Evolutionary conservation across 306 rosid genomes (phyloP).

Genomic region (Prinsepia uniflora): DNA sequence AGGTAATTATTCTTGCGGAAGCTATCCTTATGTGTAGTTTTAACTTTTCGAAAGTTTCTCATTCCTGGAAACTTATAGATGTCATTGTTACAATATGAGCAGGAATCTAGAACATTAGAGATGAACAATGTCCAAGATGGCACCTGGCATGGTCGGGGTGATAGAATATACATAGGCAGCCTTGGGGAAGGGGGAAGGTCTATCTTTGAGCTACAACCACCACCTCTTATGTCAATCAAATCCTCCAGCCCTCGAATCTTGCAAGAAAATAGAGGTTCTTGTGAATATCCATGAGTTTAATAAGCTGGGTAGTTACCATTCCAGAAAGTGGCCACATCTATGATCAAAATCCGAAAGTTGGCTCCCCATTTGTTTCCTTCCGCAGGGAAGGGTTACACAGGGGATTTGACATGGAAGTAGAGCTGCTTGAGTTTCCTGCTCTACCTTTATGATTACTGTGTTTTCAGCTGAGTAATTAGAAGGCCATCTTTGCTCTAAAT

Average conservation of each 20-base stretch:
- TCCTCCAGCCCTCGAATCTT: conserved; percentile 26
- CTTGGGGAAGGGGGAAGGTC: conserved; percentile 54
- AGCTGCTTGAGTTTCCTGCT: conserved; percentile 18
- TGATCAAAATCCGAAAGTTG: neutral
- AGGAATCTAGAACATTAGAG: conserved; percentile 95
- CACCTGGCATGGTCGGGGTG: conserved; percentile 96
- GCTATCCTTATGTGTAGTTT: neutral
- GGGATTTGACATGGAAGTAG: conserved; percentile 11
- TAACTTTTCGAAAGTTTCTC: neutral
- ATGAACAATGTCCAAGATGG: conserved; percentile 97
- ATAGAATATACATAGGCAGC: conserved; percentile 68
- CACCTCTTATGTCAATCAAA: conserved; percentile 45
- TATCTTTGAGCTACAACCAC: conserved; percentile 53
- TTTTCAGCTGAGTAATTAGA: conserved; percentile 11
- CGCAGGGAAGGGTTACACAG: conserved; percentile 14
- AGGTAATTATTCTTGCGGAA: conserved; percentile 28
- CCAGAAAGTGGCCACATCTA: conserved; percentile 20
- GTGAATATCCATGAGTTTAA: conserved; percentile 28
- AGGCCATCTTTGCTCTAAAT: neutral
- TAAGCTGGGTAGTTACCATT: conserved; percentile 21
- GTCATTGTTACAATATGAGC: conserved; percentile 22
- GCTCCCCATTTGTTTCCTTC: conserved; percentile 14
- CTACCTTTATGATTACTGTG: conserved; percentile 7
- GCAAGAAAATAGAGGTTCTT: conserved; percentile 25
- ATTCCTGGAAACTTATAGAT: conserved; percentile 10